phyloP scores from a whole-genome alignment of 345 rosid genomes.

The Eucalyptus regnans region DNA sequence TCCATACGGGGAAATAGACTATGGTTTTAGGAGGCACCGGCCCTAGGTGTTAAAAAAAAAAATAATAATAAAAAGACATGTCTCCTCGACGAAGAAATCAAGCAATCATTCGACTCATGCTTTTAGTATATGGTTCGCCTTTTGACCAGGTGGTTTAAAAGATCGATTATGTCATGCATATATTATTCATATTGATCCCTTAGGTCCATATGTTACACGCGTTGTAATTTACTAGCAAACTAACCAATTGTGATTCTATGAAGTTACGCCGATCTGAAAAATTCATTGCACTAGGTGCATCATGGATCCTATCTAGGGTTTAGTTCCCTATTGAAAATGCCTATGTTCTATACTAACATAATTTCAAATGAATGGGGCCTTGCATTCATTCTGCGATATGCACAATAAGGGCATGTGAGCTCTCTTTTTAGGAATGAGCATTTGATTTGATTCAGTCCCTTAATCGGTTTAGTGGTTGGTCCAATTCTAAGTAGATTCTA shows the following conservation, averaged over 20 bases:
- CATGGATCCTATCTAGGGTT: background rate
- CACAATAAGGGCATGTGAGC: background rate
- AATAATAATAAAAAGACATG: background rate
- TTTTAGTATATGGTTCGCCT: background rate
- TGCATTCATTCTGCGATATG: background rate
- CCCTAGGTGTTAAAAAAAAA: background rate
- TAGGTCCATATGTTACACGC: background rate
- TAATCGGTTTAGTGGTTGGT: background rate
- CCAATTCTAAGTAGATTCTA: background rate
- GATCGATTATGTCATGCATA: background rate
- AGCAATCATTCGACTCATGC: background rate
- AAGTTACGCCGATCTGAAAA: background rate
- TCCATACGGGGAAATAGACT: background rate
- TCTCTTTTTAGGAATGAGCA: background rate
- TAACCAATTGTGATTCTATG: background rate
- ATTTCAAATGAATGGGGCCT: background rate
- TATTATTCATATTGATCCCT: background rate
- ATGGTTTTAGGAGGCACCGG: background rate
- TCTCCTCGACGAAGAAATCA: background rate
- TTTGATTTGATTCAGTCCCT: background rate
- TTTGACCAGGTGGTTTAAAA: background rate
- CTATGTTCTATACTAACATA: background rate
- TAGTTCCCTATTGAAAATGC: background rate
- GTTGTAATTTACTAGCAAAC: background rate
- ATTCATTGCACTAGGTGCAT: background rate